These are phyloP conservation scores for Phyllosticta capitalensis DNA, from an alignment of 2,329 filamentous ascomycete genomes.

Conservation along the genomic window DNA sequence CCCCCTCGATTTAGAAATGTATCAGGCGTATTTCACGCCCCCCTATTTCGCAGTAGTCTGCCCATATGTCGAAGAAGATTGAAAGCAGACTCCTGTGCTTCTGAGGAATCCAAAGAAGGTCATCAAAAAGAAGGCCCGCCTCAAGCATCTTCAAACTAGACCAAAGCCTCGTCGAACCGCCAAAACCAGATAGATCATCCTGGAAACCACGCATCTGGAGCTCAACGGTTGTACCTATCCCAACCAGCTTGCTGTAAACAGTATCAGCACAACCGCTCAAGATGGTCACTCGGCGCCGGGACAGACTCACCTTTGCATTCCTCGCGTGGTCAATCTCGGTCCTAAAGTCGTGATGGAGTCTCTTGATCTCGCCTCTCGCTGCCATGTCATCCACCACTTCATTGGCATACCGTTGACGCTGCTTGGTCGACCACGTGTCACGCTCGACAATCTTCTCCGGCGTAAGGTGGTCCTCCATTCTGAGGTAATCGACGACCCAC, in stretches of 20 bases:
- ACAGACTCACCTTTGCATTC: conserved; percentile 20
- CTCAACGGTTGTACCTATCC: neutral
- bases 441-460: conserved; percentile 51
- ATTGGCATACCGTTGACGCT: conserved; percentile 51
- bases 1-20: neutral
- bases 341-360: conserved; percentile 58
- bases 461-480: conserved; percentile 47
- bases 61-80: neutral
- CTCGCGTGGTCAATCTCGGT: conserved; percentile 50
- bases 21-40: neutral
- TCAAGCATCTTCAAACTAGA: neutral
- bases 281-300: too few relatives aligned
- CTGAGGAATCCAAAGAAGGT: neutral
- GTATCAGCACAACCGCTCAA: neutral
- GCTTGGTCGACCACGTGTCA: conserved; percentile 51
- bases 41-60: neutral
- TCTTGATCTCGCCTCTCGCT: conserved; percentile 46
- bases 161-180: neutral
- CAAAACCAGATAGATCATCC: neutral
- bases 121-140: neutral
- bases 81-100: too few relatives aligned
- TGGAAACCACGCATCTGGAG: neutral
- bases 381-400: conserved; percentile 57
- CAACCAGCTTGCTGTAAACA: conserved; percentile 4
- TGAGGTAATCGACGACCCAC: conserved; percentile 57